A percentile compares a stretch with the other conserved stretches of the same genome.
These are phyloP conservation scores for Chamaecyparis obtusa DNA, from an alignment of 75 land plant species.

Conservation along the genomic window DNA sequence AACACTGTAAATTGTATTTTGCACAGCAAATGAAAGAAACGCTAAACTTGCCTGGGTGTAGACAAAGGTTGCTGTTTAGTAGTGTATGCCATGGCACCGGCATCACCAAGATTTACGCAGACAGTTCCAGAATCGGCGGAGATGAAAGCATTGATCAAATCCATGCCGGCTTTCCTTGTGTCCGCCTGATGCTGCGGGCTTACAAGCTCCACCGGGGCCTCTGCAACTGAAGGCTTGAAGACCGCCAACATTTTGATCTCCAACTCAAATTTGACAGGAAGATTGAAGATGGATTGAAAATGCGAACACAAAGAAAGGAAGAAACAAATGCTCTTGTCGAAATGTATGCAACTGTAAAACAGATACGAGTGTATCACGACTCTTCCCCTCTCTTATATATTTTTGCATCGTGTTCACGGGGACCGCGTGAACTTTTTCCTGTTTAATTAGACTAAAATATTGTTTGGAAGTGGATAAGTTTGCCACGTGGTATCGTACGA, in stretches of 20 bases:
- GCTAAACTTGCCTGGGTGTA: slow-evolving; percentile 31
- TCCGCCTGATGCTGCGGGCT: slow-evolving; percentile 18
- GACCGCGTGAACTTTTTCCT: no score
- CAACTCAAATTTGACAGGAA: not conserved
- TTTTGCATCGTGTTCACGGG: no score
- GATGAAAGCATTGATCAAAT: slow-evolving; percentile 24
- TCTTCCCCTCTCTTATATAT: no score
- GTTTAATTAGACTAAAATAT: no score
- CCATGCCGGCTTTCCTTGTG: slow-evolving; percentile 19
- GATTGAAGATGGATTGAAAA: no score
- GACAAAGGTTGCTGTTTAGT: slow-evolving; percentile 25
- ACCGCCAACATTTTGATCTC: slow-evolving; percentile 38
- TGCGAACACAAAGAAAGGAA: no score
- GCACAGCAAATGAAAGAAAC: not conserved
- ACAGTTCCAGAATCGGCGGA: slow-evolving; percentile 20
- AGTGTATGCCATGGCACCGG: slow-evolving; percentile 34
- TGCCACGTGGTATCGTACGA: no score
- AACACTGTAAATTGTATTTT: no score
- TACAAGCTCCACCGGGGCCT: slow-evolving; percentile 31
- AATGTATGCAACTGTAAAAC: no score
- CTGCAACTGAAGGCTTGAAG: slow-evolving; percentile 24
- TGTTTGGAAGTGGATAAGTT: no score
- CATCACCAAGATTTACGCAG: slow-evolving; percentile 21
- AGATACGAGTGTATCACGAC: no score
- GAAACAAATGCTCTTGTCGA: no score